Conservation (phyloP, 176 grass and related monocot species). For the Triticum dicoccoides region DNA sequence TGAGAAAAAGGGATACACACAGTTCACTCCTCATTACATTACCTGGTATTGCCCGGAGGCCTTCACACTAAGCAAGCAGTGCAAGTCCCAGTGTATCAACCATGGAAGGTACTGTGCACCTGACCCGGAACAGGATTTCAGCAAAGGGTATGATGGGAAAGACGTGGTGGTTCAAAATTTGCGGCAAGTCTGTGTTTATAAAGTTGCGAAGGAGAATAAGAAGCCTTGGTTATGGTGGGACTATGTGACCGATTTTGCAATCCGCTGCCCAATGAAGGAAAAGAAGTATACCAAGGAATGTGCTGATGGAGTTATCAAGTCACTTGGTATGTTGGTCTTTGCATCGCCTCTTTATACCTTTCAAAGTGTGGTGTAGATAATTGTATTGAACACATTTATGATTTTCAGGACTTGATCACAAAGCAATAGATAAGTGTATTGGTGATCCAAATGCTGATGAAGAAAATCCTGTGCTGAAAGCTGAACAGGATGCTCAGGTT, state of each 20-base stretch:
- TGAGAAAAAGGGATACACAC: constrained; percentile 82
- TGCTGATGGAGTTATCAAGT: constrained; percentile 76
- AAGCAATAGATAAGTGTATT: constrained; percentile 80
- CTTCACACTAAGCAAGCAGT: constrained; percentile 83
- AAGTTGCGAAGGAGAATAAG: constrained; percentile 66
- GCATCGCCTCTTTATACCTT: not conserved
- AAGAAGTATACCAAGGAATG: constrained; percentile 94
- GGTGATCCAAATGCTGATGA: constrained; percentile 81
- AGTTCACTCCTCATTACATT: constrained; percentile 88
- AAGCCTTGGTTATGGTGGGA: constrained; percentile 96
- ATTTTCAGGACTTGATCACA: constrained; percentile 58
- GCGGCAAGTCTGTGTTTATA: constrained; percentile 73
- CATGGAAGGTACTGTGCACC: constrained; percentile 80
- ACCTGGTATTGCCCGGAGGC: constrained; percentile 92
- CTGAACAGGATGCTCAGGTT: constrained; percentile 91
- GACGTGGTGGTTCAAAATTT: constrained; percentile 91
- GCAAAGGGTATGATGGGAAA: constrained; percentile 93
- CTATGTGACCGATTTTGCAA: constrained; percentile 85
- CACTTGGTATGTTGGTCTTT: constrained; percentile 59
- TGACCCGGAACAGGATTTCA: constrained; percentile 92
- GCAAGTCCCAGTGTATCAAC: constrained; percentile 93
- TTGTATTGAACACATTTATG: not conserved
- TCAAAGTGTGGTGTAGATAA: not conserved
- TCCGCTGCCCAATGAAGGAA: constrained; percentile 83
- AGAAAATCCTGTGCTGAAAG: constrained; percentile 84